Evolutionary conservation across 2,329 filamentous ascomycete genomes (phyloP).

Genomic region (Helminthosporium solani): DNA sequence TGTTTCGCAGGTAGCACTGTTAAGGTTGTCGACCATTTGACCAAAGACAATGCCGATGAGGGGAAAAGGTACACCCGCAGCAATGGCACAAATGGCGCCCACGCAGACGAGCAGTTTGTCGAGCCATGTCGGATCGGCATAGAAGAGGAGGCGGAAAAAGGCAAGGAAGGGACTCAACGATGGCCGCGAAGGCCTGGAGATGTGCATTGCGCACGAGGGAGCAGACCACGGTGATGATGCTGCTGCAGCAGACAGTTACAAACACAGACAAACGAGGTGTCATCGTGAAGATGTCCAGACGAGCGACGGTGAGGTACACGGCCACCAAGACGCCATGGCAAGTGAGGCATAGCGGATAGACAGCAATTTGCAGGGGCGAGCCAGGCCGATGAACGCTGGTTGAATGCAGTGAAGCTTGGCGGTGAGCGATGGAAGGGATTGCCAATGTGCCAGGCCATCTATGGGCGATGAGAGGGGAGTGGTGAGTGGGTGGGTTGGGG

Average conservation of each 20-base stretch:
- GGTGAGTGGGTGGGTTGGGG: neutral
- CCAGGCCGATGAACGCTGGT: slow-evolving; percentile 8
- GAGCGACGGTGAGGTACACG: slow-evolving; percentile 17
- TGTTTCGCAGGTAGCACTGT: slow-evolving; percentile 54
- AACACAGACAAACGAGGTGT: slow-evolving; percentile 16
- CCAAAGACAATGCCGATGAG: slow-evolving; percentile 66
- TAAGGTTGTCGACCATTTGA: slow-evolving; percentile 62
- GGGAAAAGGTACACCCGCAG: slow-evolving; percentile 63
- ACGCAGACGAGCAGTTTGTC: slow-evolving; percentile 37
- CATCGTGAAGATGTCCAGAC: slow-evolving; percentile 23
- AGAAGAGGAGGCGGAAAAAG: slow-evolving; percentile 38
- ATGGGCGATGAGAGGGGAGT: no score
- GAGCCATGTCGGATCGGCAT: slow-evolving; percentile 41
- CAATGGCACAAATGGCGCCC: slow-evolving; percentile 52
- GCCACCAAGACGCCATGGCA: slow-evolving; percentile 23
- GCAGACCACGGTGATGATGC: slow-evolving; percentile 12
- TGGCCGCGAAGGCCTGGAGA: slow-evolving; percentile 28
- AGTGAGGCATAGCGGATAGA: slow-evolving; percentile 24
- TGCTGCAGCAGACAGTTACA: no score
- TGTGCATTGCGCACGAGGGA: slow-evolving; percentile 24
- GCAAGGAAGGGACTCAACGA: slow-evolving; percentile 33
- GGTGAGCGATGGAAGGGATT: slow-evolving; percentile 9
- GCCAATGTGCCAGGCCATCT: no score
- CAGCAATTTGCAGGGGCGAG: slow-evolving; percentile 4
- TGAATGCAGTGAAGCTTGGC: slow-evolving; percentile 18